phyloP scores from a whole-genome alignment of 2,329 filamentous ascomycete genomes.

The Lachnellula cervina region DNA sequence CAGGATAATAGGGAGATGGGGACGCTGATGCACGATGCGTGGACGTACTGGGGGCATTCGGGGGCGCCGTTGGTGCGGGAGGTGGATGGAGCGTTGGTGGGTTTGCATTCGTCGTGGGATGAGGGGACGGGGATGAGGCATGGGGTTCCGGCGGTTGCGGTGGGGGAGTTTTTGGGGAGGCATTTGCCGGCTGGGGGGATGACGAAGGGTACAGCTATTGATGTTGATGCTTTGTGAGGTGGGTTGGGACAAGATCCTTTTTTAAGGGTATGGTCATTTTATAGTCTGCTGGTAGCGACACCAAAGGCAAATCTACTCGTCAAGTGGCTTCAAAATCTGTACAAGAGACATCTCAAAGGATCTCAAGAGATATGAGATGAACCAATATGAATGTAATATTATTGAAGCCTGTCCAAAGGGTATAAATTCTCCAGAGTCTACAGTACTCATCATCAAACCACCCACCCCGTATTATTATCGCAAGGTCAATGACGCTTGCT shows the following conservation, averaged over 20 bases:
- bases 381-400: neutral
- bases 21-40: conserved; percentile 47
- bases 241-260: no score
- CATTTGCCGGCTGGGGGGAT: neutral
- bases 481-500: neutral
- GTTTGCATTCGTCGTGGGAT: conserved; percentile 51
- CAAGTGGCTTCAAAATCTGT: neutral
- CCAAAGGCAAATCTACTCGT: no score
- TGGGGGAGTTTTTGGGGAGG: conserved; percentile 36
- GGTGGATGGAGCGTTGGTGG: conserved; percentile 38
- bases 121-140: conserved; percentile 47
- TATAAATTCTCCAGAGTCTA: neutral
- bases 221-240: no score
- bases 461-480: neutral
- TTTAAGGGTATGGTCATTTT: no score
- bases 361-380: neutral
- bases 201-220: no score
- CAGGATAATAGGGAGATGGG: conserved; percentile 50
- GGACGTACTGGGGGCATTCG: conserved; percentile 55
- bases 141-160: conserved; percentile 42
- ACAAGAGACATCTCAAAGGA: neutral
- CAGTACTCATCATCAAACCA: neutral
- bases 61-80: conserved; percentile 44
- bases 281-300: no score
- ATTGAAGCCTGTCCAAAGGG: neutral